Conservation (phyloP, 331 rosid species). For the Malus hybrid region DNA sequence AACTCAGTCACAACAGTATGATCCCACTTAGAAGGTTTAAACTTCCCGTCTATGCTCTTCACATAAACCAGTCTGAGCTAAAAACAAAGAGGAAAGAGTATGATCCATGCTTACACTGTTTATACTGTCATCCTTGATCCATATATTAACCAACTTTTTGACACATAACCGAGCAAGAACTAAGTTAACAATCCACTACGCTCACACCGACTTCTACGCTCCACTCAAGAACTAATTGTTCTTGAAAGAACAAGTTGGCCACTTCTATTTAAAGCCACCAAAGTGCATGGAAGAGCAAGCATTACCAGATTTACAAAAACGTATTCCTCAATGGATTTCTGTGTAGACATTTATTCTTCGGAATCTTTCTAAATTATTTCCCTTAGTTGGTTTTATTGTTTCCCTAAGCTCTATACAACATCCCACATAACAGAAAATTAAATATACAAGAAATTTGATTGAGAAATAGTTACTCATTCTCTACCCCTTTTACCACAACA, state of each 20-base stretch:
- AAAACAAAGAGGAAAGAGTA: background rate
- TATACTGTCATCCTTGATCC: background rate
- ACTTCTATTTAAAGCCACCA: background rate
- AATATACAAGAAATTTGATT: too few species aligned
- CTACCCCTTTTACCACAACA: background rate
- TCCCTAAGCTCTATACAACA: too few species aligned
- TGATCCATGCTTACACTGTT: background rate
- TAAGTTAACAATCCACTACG: background rate
- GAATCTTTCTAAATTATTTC: background rate
- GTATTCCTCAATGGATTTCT: background rate
- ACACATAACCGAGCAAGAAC: background rate
- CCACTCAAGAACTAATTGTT: background rate
- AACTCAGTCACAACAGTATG: background rate
- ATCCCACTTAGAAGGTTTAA: background rate
- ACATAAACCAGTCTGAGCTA: background rate
- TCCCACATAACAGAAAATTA: too few species aligned
- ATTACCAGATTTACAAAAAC: background rate
- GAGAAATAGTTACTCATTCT: background rate
- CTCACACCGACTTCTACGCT: background rate
- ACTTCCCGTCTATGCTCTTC: background rate
- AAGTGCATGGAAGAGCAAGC: background rate
- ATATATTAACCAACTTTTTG: background rate
- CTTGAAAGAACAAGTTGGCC: background rate
- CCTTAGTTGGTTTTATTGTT: too few species aligned
- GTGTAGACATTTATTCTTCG: background rate